These are phyloP conservation scores for Scytalidium lignicola DNA, from an alignment of 2,329 filamentous ascomycete species.

Conservation along the genomic window DNA sequence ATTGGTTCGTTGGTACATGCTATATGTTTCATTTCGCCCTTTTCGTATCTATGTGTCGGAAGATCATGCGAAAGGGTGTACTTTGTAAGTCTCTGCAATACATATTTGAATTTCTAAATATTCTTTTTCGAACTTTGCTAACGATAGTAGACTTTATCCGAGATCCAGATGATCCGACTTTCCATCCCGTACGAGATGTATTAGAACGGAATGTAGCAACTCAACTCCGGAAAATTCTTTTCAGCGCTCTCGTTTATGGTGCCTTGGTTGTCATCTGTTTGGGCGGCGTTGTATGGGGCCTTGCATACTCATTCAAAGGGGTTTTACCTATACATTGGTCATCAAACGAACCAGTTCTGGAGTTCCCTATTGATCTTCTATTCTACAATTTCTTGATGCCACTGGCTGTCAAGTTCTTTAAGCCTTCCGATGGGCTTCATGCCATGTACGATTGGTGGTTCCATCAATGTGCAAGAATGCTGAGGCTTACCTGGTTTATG, in stretches of 20 bases:
- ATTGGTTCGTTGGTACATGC: slow-evolving; percentile 97
- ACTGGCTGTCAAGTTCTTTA: slow-evolving; percentile 75
- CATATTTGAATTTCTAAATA: no score
- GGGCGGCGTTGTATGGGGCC: slow-evolving; percentile 92
- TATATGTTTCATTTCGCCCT: slow-evolving; percentile 99
- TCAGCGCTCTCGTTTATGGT: slow-evolving; percentile 93
- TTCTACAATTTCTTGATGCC: slow-evolving; percentile 98
- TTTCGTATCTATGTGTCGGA: slow-evolving; percentile 98
- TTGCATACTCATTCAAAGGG: slow-evolving; percentile 60
- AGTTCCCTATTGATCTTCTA: slow-evolving; percentile 89
- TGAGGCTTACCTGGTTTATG: slow-evolving; percentile 86
- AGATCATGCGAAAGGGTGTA: slow-evolving; percentile 92
- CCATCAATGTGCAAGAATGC: slow-evolving; percentile 69
- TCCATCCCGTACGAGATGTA: slow-evolving; percentile 95
- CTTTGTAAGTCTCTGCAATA: slow-evolving; percentile 60
- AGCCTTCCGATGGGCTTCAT: slow-evolving; percentile 78
- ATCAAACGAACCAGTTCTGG: slow-evolving; percentile 83
- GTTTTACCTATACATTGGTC: slow-evolving; percentile 92
- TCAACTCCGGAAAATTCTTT: slow-evolving; percentile 91
- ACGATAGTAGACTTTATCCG: slow-evolving; percentile 75
- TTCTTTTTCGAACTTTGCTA: slow-evolving; percentile 20
- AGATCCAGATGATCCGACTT: slow-evolving; percentile 96
- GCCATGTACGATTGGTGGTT: slow-evolving; percentile 96
- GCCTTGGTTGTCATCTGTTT: slow-evolving; percentile 88
- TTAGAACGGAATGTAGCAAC: slow-evolving; percentile 88